These are phyloP conservation scores for Agrocybe pediades DNA, from an alignment of 768 basidiomycete species.

Conservation along the genomic window DNA sequence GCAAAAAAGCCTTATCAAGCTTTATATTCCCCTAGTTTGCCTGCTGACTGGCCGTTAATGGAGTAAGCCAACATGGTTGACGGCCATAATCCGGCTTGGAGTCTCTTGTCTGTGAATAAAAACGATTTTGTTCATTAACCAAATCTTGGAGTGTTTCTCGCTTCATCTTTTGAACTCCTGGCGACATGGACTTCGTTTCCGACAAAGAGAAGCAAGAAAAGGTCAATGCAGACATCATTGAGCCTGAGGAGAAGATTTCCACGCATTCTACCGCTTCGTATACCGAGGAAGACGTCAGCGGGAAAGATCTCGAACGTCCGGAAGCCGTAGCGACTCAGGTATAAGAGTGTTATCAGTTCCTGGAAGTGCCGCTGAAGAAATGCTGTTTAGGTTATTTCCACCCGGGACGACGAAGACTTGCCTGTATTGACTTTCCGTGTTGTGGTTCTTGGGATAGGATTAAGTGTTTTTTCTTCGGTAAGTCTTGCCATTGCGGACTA, in stretches of 20 bases:
- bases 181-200: not conserved
- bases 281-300: conserved; percentile 15
- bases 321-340: conserved; percentile 48
- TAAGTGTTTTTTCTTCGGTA: conserved; percentile 49
- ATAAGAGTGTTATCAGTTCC: not conserved
- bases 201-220: conserved; percentile 4
- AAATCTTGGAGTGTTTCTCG: not conserved
- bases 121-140: not conserved
- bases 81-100: not conserved
- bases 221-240: not conserved
- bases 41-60: not conserved
- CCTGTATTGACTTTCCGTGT: conserved; percentile 51
- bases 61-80: not conserved
- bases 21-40: not conserved
- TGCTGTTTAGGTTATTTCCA: conserved; percentile 41
- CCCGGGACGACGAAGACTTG: conserved; percentile 47
- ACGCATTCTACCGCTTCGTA: conserved; percentile 5
- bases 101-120: no score
- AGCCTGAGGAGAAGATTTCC: conserved; percentile 14
- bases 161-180: not conserved
- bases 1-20: not conserved
- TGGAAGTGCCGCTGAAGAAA: not conserved
- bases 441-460: conserved; percentile 47
- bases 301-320: conserved; percentile 37
- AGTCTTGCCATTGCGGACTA: not conserved